A percentile compares a stretch with the other conserved stretches of the same genome.
These are phyloP conservation scores for Seminavis robusta DNA, from an alignment of 108 stramenopile species.

Conservation along the genomic window DNA sequence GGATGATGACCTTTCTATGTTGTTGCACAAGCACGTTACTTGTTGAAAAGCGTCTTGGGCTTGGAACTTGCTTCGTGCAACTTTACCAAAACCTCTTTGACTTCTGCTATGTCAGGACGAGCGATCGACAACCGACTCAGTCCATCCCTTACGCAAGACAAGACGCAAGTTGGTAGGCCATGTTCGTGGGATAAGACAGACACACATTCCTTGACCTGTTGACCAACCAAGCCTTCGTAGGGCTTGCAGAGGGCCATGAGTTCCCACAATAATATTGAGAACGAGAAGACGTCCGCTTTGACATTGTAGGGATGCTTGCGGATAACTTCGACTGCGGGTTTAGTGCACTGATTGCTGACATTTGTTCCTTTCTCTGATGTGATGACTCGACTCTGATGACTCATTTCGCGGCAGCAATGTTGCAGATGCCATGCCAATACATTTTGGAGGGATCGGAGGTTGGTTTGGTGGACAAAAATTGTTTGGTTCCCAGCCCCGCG, in stretches of 20 bases:
- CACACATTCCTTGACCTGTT: constrained; percentile 55
- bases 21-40: no score
- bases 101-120: constrained; percentile 38
- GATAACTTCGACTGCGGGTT: constrained; percentile 89
- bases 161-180: constrained; percentile 44
- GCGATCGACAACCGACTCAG: constrained; percentile 27
- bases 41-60: no score
- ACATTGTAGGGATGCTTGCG: constrained; percentile 85
- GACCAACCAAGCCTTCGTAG: constrained; percentile 45
- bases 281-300: constrained; percentile 89
- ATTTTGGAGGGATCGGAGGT: no score
- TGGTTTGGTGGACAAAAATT: no score
- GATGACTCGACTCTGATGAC: no score
- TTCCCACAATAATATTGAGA: constrained; percentile 65
- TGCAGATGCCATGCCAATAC: no score
- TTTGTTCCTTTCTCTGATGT: no score
- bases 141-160: constrained; percentile 41
- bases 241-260: constrained; percentile 53
- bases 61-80: constrained; percentile 32
- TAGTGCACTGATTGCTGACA: no score
- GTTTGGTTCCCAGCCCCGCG: no score
- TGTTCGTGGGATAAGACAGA: constrained; percentile 38
- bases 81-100: constrained; percentile 29
- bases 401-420: no score
- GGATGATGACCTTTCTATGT: no score